A percentile compares a stretch with the other conserved stretches of the same genome.
Evolutionary conservation across 306 rosid species (phyloP).

Genomic region (Fragaria iinumae): DNA sequence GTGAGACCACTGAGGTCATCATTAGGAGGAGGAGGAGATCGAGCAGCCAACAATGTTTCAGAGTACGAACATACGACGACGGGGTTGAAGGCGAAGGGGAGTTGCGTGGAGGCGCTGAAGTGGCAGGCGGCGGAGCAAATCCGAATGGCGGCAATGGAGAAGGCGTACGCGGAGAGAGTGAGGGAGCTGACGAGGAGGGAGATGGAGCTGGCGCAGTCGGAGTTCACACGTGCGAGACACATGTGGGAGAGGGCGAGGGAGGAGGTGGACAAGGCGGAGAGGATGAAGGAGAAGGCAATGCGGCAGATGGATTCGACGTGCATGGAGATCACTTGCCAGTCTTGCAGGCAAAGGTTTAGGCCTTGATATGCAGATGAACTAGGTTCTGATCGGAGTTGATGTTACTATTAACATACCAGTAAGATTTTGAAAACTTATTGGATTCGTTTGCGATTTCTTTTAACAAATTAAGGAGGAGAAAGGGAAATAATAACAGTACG

Average conservation of each 20-base stretch:
- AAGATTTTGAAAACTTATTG: constrained; percentile 1
- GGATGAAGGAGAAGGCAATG: constrained; percentile 72
- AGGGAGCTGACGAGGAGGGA: constrained; percentile 82
- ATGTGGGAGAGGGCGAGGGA: constrained; percentile 95
- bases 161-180: constrained; percentile 87
- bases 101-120: constrained; percentile 62
- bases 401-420: neutral
- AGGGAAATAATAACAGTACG: neutral
- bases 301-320: constrained; percentile 61
- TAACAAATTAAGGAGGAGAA: neutral
- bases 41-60: neutral
- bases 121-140: constrained; percentile 98
- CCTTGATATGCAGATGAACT: constrained; percentile 19
- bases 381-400: neutral
- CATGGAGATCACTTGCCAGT: constrained; percentile 98
- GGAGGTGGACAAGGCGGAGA: constrained; percentile 79
- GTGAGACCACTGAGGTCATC: constrained; percentile 38
- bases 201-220: constrained; percentile 93
- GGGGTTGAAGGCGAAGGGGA: constrained; percentile 24
- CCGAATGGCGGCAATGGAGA: constrained; percentile 87
- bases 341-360: constrained; percentile 90
- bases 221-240: constrained; percentile 82
- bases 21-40: neutral
- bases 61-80: constrained; percentile 8
- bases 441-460: neutral